Percentiles rank a stretch among this genome's conserved stretches.
Conservation (phyloP, 2,329 filamentous ascomycete species). For the Sphaceloma murrayae region DNA sequence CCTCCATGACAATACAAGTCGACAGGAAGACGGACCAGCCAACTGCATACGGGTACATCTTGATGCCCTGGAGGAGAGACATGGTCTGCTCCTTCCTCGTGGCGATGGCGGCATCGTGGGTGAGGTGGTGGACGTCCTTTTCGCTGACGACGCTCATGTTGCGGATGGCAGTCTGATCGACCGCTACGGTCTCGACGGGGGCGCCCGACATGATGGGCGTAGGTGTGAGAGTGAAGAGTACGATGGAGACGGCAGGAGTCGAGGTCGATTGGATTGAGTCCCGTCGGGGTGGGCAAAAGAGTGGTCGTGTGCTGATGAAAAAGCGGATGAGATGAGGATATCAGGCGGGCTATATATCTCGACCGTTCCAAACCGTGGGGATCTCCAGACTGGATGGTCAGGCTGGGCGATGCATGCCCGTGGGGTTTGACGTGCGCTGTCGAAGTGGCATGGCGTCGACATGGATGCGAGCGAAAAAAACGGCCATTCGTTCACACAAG, state of each 20-base stretch:
- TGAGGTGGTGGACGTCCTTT: conserved; percentile 18
- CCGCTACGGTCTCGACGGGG: conserved; percentile 8
- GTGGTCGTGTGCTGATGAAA: conserved; percentile 11
- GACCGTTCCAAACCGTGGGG: conserved; percentile 3
- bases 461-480: conserved; percentile 2
- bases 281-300: neutral
- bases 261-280: too few species aligned
- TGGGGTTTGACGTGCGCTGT: conserved; percentile 5
- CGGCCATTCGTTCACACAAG: neutral
- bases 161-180: conserved; percentile 13
- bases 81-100: conserved; percentile 28
- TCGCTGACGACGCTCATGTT: conserved; percentile 12
- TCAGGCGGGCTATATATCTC: conserved; percentile 10
- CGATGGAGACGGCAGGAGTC: too few species aligned
- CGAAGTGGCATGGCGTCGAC: conserved; percentile 2
- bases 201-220: too few species aligned
- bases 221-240: too few species aligned
- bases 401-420: conserved; percentile 1
- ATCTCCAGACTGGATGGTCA: conserved; percentile 7
- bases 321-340: neutral
- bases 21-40: conserved; percentile 32
- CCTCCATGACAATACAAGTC: conserved; percentile 34
- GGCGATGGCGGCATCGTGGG: conserved; percentile 25
- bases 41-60: conserved; percentile 30
- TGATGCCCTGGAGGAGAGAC: conserved; percentile 28